phyloP scores from a whole-genome alignment of 371 early-diverging fungal genomes.

The Lichtheimia ramosa region DNA sequence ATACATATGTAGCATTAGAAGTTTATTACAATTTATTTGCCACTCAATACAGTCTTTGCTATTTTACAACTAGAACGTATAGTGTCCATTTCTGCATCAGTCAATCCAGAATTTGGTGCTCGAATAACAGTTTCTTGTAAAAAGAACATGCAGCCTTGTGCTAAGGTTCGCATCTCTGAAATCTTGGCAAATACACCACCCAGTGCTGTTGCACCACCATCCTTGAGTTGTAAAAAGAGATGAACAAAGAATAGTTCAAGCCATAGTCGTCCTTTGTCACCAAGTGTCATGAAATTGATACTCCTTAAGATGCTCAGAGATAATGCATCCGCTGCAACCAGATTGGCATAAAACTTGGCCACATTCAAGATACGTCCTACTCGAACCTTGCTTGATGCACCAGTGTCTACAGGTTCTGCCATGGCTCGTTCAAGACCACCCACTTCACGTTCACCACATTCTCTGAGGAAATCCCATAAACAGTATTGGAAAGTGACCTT shows the following conservation, averaged over 20 bases:
- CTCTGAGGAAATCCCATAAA: conserved; percentile 90
- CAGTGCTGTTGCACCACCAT: conserved; percentile 50
- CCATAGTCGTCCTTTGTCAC: conserved; percentile 61
- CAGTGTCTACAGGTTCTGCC: conserved; percentile 9
- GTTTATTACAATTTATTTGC: conserved; percentile 11
- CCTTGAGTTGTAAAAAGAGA: conserved; percentile 36
- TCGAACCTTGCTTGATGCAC: conserved; percentile 40
- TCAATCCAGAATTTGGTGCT: conserved; percentile 25
- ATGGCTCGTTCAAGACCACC: conserved; percentile 68
- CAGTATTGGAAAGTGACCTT: conserved; percentile 93
- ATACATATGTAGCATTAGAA: no score
- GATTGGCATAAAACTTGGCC: conserved; percentile 73
- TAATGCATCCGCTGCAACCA: conserved; percentile 62
- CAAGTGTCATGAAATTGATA: conserved; percentile 72
- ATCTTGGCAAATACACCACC: conserved; percentile 62
- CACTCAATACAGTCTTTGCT: conserved; percentile 55
- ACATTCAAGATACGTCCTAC: conserved; percentile 69
- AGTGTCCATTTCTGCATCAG: conserved; percentile 51
- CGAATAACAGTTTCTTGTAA: conserved; percentile 63
- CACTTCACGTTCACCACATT: conserved; percentile 75
- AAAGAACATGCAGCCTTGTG: conserved; percentile 76
- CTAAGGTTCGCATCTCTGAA: conserved; percentile 58
- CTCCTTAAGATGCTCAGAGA: conserved; percentile 71
- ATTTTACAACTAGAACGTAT: conserved; percentile 66
- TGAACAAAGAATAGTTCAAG: conserved; percentile 68